A percentile compares a stretch with the other conserved stretches of the same genome.
Conservation (phyloP, 2,329 filamentous ascomycete genomes). For the Eurotiales sp. region DNA sequence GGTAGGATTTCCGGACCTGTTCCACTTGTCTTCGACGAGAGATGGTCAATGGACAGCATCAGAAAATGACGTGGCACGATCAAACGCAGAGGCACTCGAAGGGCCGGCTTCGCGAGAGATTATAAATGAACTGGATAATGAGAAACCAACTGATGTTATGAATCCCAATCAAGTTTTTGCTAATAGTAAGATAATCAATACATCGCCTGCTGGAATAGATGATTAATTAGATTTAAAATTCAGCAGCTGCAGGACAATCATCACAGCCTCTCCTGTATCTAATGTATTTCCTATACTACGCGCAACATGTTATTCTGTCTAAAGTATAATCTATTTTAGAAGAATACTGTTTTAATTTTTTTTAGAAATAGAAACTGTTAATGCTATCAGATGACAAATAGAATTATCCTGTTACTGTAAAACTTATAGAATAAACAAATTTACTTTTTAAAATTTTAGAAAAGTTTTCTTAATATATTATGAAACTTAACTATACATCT, state of each 20-base stretch:
- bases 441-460: slow-evolving; percentile 21
- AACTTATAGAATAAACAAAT: slow-evolving; percentile 35
- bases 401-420: slow-evolving; percentile 34
- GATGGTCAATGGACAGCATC: slow-evolving; percentile 27
- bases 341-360: slow-evolving; percentile 40
- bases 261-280: slow-evolving; percentile 22
- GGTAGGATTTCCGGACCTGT: slow-evolving; percentile 33
- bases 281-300: slow-evolving; percentile 30
- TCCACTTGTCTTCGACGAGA: slow-evolving; percentile 22
- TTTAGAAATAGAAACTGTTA: slow-evolving; percentile 28
- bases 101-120: slow-evolving; percentile 20
- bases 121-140: slow-evolving; percentile 8
- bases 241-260: neutral
- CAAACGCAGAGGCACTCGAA: slow-evolving; percentile 24
- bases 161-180: neutral
- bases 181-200: neutral
- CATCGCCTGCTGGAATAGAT: neutral
- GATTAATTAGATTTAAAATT: neutral
- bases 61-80: slow-evolving; percentile 26
- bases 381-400: slow-evolving; percentile 25
- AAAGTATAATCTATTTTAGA: slow-evolving; percentile 35
- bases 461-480: slow-evolving; percentile 23
- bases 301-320: slow-evolving; percentile 37
- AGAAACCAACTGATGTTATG: neutral
- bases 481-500: slow-evolving; percentile 15